A percentile compares a stretch with the other conserved stretches of the same genome.
Evolutionary conservation across 2,329 filamentous ascomycete genomes (phyloP).

Genomic region (Penicillium sp.): DNA sequence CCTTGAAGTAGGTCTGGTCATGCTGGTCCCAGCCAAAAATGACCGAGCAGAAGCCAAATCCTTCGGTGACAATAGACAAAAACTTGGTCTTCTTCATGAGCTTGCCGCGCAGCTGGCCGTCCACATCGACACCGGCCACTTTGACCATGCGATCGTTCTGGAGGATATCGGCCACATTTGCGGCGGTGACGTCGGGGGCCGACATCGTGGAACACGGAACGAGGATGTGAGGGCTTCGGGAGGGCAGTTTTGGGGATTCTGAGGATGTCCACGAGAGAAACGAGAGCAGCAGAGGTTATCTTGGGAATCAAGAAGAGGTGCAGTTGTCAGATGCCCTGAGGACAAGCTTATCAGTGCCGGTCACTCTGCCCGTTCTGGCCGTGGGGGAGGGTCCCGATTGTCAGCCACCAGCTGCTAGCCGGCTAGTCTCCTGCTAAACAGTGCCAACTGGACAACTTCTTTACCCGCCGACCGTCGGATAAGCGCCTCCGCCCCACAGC

Average conservation of each 20-base stretch:
- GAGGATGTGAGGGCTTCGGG: not conserved
- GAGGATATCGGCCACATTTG: constrained; percentile 67
- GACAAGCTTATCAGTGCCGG: constrained; percentile 4
- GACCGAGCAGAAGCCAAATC: constrained; percentile 92
- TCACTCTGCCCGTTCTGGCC: not conserved
- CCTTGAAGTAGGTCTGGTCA: constrained; percentile 82
- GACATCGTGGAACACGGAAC: constrained; percentile 1
- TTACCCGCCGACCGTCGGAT: constrained; percentile 4
- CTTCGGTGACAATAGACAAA: constrained; percentile 73
- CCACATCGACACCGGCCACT: constrained; percentile 82
- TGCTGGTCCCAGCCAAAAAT: constrained; percentile 98
- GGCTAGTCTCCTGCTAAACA: too few relatives aligned
- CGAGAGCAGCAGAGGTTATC: not conserved
- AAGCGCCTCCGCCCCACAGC: constrained; percentile 2
- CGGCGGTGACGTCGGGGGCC: constrained; percentile 51
- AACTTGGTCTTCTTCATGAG: constrained; percentile 93
- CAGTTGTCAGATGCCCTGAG: not conserved
- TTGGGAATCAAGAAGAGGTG: not conserved
- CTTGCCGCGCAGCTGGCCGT: constrained; percentile 85
- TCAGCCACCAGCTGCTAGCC: not conserved
- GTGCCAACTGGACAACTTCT: not conserved
- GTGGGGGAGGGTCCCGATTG: not conserved
- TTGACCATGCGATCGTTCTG: constrained; percentile 77
- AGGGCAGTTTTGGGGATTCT: not conserved
- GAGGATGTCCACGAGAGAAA: not conserved